Evolutionary conservation across 202 grass and related monocot genomes (phyloP), one percentile per base, ranked within the genome.

Genomic region (Elaeis oleifera): DNA sequence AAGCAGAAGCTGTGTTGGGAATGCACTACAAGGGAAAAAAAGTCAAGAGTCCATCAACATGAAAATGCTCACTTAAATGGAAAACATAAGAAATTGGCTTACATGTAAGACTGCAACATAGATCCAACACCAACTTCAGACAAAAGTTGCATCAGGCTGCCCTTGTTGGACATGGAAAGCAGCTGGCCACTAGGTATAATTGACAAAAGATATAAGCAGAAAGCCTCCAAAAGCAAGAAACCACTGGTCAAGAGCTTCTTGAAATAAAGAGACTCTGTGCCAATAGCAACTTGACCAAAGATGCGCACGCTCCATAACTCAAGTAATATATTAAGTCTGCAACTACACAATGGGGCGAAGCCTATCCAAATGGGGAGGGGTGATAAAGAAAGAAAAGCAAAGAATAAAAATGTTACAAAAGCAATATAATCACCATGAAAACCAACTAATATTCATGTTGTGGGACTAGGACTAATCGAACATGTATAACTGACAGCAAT

Each of bases 261-360:
- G 78, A 39, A 69, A 80, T 68, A 85, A 68, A 58, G 80, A 83
- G 61, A 71, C 52, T 61, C 79, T 63, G 61, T 65, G 64, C 55
- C 67, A 63, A 69, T 80, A 68, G 74, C 60, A 53, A 74, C 78
- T 67, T 85, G 82, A 63, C 63, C 67, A 4, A 63, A 59, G 76
- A 75, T 71, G 23, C 60, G 74, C 72, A 73, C 76, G 80, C 85
- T 75, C 89, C 89, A 95, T 95, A 77, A 79, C 82, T 95, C 70
- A 3, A 74, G 65, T 56, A 58, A 77, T 60, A 58, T 61, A 83
- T 74, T 75, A 65, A 72, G 66, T 66, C 79, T 66, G 25, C 9
- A 53, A 71, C 61, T 70, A 82, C 53, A 76, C 77, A 69, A 32
- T 77, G 73, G 17, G 49, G 44, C 55, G 59, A 75, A 89, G 78